phyloP scores from a whole-genome alignment of 495 filamentous ascomycete genomes.

The Mytilinidion resinicola region DNA sequence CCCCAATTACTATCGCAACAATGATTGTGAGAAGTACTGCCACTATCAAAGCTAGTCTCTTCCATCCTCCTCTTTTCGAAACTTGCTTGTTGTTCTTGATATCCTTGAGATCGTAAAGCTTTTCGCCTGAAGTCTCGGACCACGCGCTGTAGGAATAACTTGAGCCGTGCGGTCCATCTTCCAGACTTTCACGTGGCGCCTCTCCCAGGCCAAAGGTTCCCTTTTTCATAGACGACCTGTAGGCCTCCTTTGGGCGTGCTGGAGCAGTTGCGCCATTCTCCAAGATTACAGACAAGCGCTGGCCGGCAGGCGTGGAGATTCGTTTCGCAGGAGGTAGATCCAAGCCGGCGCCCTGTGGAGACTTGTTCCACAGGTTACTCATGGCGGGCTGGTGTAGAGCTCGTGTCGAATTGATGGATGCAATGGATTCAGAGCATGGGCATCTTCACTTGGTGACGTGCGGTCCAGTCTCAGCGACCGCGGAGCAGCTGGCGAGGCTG shows the following conservation, averaged over 20 bases:
- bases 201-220: constrained; percentile 12
- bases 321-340: constrained; percentile 20
- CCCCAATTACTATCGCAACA: constrained; percentile 21
- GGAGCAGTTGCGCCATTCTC: constrained; percentile 22
- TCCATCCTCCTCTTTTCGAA: constrained; percentile 32
- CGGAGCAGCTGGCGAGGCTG: too few species aligned
- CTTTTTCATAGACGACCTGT: constrained; percentile 14
- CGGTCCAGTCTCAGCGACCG: neutral
- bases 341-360: neutral
- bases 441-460: neutral
- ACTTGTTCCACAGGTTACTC: constrained; percentile 12
- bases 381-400: constrained; percentile 3
- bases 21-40: constrained; percentile 10
- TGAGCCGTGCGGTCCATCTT: constrained; percentile 5
- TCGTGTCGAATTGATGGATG: neutral
- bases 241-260: constrained; percentile 10
- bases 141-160: constrained; percentile 14
- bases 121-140: constrained; percentile 16
- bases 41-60: constrained; percentile 18
- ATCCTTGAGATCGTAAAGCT: constrained; percentile 9
- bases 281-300: constrained; percentile 34
- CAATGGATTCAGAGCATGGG: neutral
- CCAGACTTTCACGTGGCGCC: constrained; percentile 21
- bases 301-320: constrained; percentile 30
- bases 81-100: constrained; percentile 25